phyloP scores from a whole-genome alignment of 2,329 filamentous ascomycete genomes.

The Apiospora rasikravindrae region DNA sequence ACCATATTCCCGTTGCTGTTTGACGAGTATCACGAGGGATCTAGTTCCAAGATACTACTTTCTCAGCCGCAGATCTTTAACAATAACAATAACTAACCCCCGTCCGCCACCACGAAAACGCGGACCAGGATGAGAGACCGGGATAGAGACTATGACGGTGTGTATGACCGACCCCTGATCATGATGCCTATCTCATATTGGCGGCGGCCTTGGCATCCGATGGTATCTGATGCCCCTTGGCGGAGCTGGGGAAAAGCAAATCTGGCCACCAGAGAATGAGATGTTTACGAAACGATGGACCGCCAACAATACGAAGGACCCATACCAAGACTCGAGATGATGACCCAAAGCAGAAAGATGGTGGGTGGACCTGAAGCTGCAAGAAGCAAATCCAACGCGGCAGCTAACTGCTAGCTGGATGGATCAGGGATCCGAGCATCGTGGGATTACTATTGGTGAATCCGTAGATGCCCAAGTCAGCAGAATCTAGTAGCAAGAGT shows the following conservation, averaged over 20 bases:
- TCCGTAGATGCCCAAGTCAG: background rate
- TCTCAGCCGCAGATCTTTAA: conserved; percentile 5
- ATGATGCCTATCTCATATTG: background rate
- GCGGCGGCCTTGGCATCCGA: conserved; percentile 2
- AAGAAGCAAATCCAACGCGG: conserved; percentile 5
- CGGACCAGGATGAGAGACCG: background rate
- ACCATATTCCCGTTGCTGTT: background rate
- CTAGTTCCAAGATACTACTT: background rate
- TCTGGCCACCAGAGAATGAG: background rate
- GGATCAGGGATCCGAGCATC: conserved; percentile 1
- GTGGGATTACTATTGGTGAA: background rate
- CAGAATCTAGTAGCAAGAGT: background rate
- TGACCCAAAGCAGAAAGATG: conserved; percentile 4
- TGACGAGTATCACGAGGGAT: background rate
- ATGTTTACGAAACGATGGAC: conserved; percentile 3
- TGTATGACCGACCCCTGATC: background rate
- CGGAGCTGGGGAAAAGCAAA: background rate
- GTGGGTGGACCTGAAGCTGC: background rate
- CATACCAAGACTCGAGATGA: background rate
- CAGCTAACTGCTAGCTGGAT: conserved; percentile 9
- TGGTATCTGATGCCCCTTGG: background rate
- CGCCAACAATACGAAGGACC: conserved; percentile 2
- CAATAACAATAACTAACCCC: background rate
- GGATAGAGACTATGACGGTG: background rate
- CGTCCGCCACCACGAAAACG: conserved; percentile 6